Evolutionary conservation across 2,329 filamentous ascomycete species (phyloP).

Genomic region (Fusarium marasasianum): DNA sequence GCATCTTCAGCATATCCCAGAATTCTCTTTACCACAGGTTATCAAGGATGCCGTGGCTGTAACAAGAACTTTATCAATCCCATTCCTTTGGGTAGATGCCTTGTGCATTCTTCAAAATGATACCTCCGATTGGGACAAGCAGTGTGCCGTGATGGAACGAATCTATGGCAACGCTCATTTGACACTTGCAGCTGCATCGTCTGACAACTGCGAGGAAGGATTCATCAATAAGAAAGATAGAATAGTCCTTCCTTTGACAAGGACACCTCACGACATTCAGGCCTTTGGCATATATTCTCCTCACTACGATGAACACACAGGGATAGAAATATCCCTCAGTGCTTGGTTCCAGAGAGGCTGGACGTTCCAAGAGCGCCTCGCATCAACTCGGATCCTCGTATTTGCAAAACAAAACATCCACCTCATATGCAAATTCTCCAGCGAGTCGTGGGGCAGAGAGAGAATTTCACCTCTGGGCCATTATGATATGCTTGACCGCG

Average conservation of each 20-base stretch:
- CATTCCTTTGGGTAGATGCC: background rate
- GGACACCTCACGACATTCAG: accelerated
- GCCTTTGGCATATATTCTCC: accelerated
- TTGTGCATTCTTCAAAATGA: background rate
- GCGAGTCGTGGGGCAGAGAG: background rate
- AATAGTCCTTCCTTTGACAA: background rate
- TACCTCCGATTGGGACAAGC: accelerated
- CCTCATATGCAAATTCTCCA: accelerated
- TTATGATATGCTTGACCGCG: too few species aligned
- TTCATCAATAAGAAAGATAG: accelerated
- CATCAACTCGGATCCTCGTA: background rate
- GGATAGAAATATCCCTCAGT: too few species aligned
- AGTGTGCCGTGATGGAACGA: background rate
- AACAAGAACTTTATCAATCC: accelerated
- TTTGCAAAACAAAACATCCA: accelerated
- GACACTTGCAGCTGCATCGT: accelerated
- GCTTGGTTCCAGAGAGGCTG: background rate
- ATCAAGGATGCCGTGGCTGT: background rate
- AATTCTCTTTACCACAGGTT: accelerated
- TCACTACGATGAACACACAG: accelerated
- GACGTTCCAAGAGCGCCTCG: background rate
- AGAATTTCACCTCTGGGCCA: accelerated
- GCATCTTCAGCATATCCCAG: background rate
- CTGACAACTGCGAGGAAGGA: background rate
- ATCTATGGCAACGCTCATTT: background rate